These are phyloP conservation scores for Podosphaera aphanis DNA, from an alignment of 2,329 filamentous ascomycete genomes.

Conservation along the genomic window DNA sequence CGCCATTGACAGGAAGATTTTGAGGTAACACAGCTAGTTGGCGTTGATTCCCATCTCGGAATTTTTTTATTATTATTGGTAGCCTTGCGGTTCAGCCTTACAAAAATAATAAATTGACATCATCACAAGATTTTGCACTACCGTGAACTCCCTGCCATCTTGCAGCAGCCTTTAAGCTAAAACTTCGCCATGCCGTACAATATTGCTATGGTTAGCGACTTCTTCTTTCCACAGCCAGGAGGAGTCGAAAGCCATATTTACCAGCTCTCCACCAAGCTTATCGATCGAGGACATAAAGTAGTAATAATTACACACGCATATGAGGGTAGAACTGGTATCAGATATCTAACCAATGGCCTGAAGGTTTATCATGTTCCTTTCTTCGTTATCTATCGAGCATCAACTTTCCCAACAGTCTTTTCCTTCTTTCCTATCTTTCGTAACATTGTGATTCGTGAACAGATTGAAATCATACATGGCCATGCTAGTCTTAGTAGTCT, in stretches of 20 bases:
- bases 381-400: conserved; percentile 78
- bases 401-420: conserved; percentile 90
- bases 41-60: not conserved
- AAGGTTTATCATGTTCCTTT: conserved; percentile 98
- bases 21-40: not conserved
- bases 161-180: not conserved
- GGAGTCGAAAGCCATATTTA: conserved; percentile 97
- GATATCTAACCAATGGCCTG: conserved; percentile 89
- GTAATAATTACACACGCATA: conserved; percentile 95
- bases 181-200: conserved; percentile 25
- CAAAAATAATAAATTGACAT: not conserved
- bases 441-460: conserved; percentile 83
- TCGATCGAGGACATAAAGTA: conserved; percentile 93
- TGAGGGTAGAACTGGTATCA: conserved; percentile 68
- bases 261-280: conserved; percentile 84
- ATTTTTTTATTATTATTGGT: not conserved
- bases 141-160: not conserved
- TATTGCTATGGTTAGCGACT: conserved; percentile 89
- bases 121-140: not conserved
- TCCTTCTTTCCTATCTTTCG: conserved; percentile 96
- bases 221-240: conserved; percentile 95
- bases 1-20: conserved; percentile 5
- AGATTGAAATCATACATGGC: conserved; percentile 94
- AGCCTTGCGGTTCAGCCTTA: not conserved
- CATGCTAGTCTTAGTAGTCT: conserved; percentile 82